A percentile compares a stretch with the other conserved stretches of the same genome.
Conservation (phyloP, 1,284 basidiomycete species). For the Marasmius sp. region DNA sequence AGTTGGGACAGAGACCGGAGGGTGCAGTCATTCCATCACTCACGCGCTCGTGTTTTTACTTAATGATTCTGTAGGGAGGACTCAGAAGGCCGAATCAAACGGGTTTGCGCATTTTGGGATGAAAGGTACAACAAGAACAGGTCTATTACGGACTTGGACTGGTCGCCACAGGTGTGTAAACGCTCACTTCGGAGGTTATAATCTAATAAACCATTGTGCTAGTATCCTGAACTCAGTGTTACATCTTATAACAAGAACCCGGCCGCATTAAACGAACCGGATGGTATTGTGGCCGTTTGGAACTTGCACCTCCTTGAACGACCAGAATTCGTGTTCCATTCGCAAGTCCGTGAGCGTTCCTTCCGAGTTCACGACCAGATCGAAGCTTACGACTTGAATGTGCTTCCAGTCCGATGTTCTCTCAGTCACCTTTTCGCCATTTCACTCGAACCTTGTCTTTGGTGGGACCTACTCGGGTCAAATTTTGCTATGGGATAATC, state of each 20-base stretch:
- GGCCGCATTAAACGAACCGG: constrained; percentile 87
- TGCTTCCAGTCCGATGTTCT: constrained; percentile 86
- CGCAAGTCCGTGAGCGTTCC: constrained; percentile 62
- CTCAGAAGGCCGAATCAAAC: constrained; percentile 86
- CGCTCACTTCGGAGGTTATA: constrained; percentile 2
- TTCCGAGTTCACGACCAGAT: neutral
- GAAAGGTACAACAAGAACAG: constrained; percentile 88
- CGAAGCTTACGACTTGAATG: constrained; percentile 15
- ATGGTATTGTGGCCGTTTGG: constrained; percentile 97
- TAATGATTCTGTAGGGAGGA: constrained; percentile 63
- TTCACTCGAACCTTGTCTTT: constrained; percentile 95
- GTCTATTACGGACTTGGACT: constrained; percentile 94
- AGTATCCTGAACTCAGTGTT: constrained; percentile 95
- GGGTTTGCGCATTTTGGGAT: constrained; percentile 86
- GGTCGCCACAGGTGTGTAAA: constrained; percentile 85
- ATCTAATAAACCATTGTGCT: neutral
- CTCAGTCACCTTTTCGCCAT: constrained; percentile 94
- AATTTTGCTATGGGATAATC: constrained; percentile 98
- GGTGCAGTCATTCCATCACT: constrained; percentile 44
- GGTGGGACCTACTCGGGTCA: constrained; percentile 99
- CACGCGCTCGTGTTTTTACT: constrained; percentile 4
- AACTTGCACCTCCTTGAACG: constrained; percentile 93
- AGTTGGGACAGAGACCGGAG: constrained; percentile 73
- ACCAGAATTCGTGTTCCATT: constrained; percentile 97
- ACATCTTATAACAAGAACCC: constrained; percentile 98